A percentile compares a stretch with the other conserved stretches of the same genome.
phyloP scores from a whole-genome alignment of 2,329 filamentous ascomycete genomes.

The Pestalotiopsis sp. region DNA sequence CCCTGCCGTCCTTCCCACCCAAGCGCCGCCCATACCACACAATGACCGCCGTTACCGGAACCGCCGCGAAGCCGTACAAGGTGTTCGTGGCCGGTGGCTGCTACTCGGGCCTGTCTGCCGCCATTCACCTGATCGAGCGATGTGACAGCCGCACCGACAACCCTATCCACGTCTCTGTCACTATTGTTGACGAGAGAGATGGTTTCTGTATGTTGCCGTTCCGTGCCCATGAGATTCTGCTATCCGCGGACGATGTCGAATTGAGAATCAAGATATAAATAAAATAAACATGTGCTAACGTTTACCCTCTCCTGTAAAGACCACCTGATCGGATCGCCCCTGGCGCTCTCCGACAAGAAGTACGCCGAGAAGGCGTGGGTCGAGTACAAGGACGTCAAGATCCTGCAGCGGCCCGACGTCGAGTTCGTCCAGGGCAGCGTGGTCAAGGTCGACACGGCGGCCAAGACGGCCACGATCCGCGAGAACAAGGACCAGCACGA shows the following conservation, averaged over 20 bases:
- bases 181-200: slow-evolving; percentile 76
- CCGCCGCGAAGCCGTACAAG: slow-evolving; percentile 39
- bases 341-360: slow-evolving; percentile 64
- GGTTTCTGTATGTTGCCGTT: slow-evolving; percentile 67
- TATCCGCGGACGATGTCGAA: slow-evolving; percentile 11
- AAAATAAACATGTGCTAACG: not conserved
- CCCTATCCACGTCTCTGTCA: slow-evolving; percentile 64
- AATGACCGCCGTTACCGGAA: slow-evolving; percentile 2
- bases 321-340: slow-evolving; percentile 74
- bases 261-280: not conserved
- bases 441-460: slow-evolving; percentile 55
- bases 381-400: slow-evolving; percentile 65
- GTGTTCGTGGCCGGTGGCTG: slow-evolving; percentile 71
- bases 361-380: slow-evolving; percentile 72
- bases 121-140: slow-evolving; percentile 67
- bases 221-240: slow-evolving; percentile 8
- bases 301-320: slow-evolving; percentile 43
- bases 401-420: slow-evolving; percentile 63
- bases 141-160: slow-evolving; percentile 48
- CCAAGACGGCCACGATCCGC: slow-evolving; percentile 59
- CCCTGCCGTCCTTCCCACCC: not conserved
- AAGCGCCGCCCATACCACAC: not conserved
- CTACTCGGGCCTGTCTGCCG: slow-evolving; percentile 69
- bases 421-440: slow-evolving; percentile 67
- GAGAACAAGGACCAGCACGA: slow-evolving; percentile 44